Evolutionary conservation across 768 basidiomycete species (phyloP), one percentile per base, ranked within the genome.

Genomic region (Lactarius quietus): DNA sequence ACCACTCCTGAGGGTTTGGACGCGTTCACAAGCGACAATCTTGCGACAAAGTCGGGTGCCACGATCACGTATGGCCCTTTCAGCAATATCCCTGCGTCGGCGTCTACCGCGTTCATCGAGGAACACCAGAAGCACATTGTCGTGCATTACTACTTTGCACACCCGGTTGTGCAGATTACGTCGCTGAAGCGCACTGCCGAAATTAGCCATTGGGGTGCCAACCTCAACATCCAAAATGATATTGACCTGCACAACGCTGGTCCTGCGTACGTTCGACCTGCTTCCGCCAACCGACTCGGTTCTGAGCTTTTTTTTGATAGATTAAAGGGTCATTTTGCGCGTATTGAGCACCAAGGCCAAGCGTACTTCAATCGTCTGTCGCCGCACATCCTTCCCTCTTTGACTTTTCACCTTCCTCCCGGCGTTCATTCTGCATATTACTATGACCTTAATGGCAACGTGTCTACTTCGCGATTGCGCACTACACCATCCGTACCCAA

Each of bases 191-290:
- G 97, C 57, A 72, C 82, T 0, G 93, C 88, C 2, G 96, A 99
- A 77, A 87, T 99, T 68, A 96, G 94, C 69, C 96, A 98, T 73
- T 98, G 96, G 97, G 95, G 96, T 38, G 86, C 87, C 48, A 97
- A 97, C 75, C 74, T 99, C 41, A 97, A 98, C 72, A 89, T 95
- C 35, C 86, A 98, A 74, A 95, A 99, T 76, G 84, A 91, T 38
- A 85, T 97, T 66, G 74, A 83, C 63, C 78, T 99, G n/a, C 83
- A 84, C 74, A 99, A 99, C 73, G 89, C 87, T 64, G 97, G 96
- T 5, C 94, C 97, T 15, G 76, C 78, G 96, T 98, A 73, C 77
- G 93, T 84, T 14, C 28, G 23, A 35, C 33, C 51, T 38, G 39
- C 52, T 52, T 36, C 38, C 48, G 26, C 23, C 14, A 26, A n/a